Evolutionary conservation across 1,139 yeast genomes (phyloP).

Genomic region (Suhomyces bribrorum): DNA sequence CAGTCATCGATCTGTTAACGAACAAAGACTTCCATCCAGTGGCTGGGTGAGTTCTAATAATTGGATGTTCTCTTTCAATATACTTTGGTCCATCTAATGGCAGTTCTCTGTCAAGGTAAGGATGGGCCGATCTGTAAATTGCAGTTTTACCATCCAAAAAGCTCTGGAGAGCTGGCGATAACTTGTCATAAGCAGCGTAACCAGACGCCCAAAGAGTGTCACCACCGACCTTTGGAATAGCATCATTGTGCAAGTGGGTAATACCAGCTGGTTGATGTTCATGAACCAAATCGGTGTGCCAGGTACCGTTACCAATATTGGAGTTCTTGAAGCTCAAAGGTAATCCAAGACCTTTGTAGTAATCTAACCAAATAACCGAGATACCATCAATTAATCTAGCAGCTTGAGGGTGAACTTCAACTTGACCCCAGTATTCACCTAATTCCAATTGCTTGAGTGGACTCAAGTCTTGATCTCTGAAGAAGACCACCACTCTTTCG

Average conservation of each 20-base stretch:
- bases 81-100: slow-evolving; percentile 44
- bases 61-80: slow-evolving; percentile 47
- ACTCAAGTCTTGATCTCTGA: slow-evolving; percentile 44
- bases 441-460: slow-evolving; percentile 48
- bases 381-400: slow-evolving; percentile 41
- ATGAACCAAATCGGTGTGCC: slow-evolving; percentile 54
- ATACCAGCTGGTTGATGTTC: slow-evolving; percentile 51
- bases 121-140: slow-evolving; percentile 45
- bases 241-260: slow-evolving; percentile 49
- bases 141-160: slow-evolving; percentile 53
- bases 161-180: slow-evolving; percentile 48
- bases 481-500: slow-evolving; percentile 46
- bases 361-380: slow-evolving; percentile 57
- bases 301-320: slow-evolving; percentile 35
- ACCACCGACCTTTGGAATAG: slow-evolving; percentile 49
- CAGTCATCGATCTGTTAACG: slow-evolving; percentile 47
- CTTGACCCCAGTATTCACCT: slow-evolving; percentile 46
- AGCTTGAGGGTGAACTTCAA: slow-evolving; percentile 46
- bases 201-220: slow-evolving; percentile 55
- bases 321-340: slow-evolving; percentile 33
- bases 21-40: slow-evolving; percentile 54
- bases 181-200: slow-evolving; percentile 52
- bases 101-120: slow-evolving; percentile 41
- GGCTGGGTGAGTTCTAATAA: slow-evolving; percentile 55
- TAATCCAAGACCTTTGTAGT: slow-evolving; percentile 24